phyloP scores from a whole-genome alignment of 192 early-diverging fungal species.

The Backusella morwellensis region DNA sequence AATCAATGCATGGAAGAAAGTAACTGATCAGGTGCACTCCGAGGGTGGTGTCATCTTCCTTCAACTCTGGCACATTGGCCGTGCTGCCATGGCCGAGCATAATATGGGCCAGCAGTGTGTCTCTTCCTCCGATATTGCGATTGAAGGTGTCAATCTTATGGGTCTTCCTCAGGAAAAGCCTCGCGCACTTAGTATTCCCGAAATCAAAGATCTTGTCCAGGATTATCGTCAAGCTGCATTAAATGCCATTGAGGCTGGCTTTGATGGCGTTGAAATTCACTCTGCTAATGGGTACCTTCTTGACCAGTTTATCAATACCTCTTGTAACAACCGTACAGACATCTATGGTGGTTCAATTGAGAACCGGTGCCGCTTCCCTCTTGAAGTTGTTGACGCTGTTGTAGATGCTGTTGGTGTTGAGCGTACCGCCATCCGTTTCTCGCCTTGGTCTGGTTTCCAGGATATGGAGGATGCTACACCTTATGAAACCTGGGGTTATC shows the following conservation, averaged over 20 bases:
- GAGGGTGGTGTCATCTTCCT: constrained; percentile 50
- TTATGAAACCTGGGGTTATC: constrained; percentile 23
- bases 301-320: constrained; percentile 69
- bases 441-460: constrained; percentile 24
- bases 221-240: constrained; percentile 49
- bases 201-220: neutral
- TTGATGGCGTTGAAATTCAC: constrained; percentile 87
- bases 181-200: constrained; percentile 19
- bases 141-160: neutral
- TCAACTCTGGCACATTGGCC: constrained; percentile 51
- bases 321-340: constrained; percentile 74
- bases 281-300: constrained; percentile 88
- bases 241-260: constrained; percentile 72
- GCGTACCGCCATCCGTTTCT: constrained; percentile 29
- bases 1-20: constrained; percentile 47
- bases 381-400: constrained; percentile 29
- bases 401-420: constrained; percentile 23
- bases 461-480: constrained; percentile 28
- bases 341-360: constrained; percentile 19
- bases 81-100: neutral
- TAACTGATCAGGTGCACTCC: constrained; percentile 53
- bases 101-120: constrained; percentile 1
- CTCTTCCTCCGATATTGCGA: constrained; percentile 16
- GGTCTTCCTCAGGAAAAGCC: constrained; percentile 9
- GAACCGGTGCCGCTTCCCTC: constrained; percentile 14